Base-by-base conservation (phyloP, 768 basidiomycete species). In the Brasilioporus rufonigricans region DNA sequence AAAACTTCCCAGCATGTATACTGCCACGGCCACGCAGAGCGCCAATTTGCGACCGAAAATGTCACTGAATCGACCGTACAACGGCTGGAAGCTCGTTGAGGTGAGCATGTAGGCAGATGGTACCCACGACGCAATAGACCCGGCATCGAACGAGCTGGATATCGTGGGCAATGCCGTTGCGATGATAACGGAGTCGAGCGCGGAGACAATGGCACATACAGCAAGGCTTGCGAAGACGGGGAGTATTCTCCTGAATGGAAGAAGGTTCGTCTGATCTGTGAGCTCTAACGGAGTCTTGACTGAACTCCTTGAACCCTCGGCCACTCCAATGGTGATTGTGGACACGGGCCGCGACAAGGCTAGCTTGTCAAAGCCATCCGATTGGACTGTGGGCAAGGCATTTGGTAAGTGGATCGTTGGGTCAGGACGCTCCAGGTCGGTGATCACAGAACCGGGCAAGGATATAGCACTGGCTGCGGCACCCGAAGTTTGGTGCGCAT, bases 221-320 rank as follows among this genome's bases (percentile, higher is more conserved):
- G 82, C 75, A 13, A 89, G 74, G 7, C 86, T 81, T 1, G 76
- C 63, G 61, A 89, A 87, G 7, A 88, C 80, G 12, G 80, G 72
- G 5, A 89, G 67, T 40, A 89, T 74, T 66, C 84, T 83, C 53
- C 74, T 78, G 65, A 82, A 79, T 0, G 87, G 87, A 5, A 89
- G 76, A 13, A 88, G 76, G 63, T 91, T 89, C 5, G 87, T 89
- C 68, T 91, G 87, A 73, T 91, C 89, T 12, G 86, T 86, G 47
- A 87, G 67, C 16, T 60, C 51, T 39, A 66, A 19, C 3, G 53
- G 45, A 24, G 24, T 35, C 19, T 39, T 52, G 21, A 26, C 29
- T 10, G 33, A 44, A 47, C 44, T 43, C 33, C 54, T 56, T 12
- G 43, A 14, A 26, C 21, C 14, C n/a, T 56, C 50, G 2, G 23